These are phyloP conservation scores for Fusarium circinatum DNA, from an alignment of 2,329 filamentous ascomycete genomes.

Conservation along the genomic window DNA sequence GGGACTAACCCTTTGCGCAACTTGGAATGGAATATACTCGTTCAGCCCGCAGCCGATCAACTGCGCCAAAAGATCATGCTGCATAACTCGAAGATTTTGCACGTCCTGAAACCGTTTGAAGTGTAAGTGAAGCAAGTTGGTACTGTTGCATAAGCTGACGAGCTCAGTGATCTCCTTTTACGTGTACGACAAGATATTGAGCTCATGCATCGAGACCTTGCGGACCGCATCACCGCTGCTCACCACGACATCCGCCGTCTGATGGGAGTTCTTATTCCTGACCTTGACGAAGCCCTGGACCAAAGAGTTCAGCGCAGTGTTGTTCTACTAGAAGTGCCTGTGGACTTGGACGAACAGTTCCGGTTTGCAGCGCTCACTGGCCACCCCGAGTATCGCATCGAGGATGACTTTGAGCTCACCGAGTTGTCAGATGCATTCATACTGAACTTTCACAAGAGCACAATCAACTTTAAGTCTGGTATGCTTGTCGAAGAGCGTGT, in stretches of 20 bases:
- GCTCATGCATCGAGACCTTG: slow-evolving; percentile 41
- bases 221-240: slow-evolving; percentile 36
- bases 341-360: slow-evolving; percentile 39
- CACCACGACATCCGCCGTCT: slow-evolving; percentile 39
- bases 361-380: slow-evolving; percentile 38
- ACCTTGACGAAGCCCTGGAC: slow-evolving; percentile 40
- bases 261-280: slow-evolving; percentile 42
- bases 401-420: slow-evolving; percentile 37
- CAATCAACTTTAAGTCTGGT: slow-evolving; percentile 39
- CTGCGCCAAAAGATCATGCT: slow-evolving; percentile 47
- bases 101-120: slow-evolving; percentile 50
- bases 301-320: slow-evolving; percentile 30
- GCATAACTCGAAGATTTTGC: slow-evolving; percentile 49
- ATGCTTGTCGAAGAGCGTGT: slow-evolving; percentile 42
- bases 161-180: slow-evolving; percentile 46
- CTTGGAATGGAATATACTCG: slow-evolving; percentile 51
- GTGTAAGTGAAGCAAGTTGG: slow-evolving; percentile 41
- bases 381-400: slow-evolving; percentile 31
- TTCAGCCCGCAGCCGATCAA: slow-evolving; percentile 48
- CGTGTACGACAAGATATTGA: slow-evolving; percentile 45
- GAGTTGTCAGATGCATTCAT: slow-evolving; percentile 50
- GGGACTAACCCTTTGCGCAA: slow-evolving; percentile 45
- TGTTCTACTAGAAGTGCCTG: slow-evolving; percentile 34
- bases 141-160: not conserved
- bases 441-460: slow-evolving; percentile 43